phyloP scores from a whole-genome alignment of 495 filamentous ascomycete species.

The Neurospora sp. region DNA sequence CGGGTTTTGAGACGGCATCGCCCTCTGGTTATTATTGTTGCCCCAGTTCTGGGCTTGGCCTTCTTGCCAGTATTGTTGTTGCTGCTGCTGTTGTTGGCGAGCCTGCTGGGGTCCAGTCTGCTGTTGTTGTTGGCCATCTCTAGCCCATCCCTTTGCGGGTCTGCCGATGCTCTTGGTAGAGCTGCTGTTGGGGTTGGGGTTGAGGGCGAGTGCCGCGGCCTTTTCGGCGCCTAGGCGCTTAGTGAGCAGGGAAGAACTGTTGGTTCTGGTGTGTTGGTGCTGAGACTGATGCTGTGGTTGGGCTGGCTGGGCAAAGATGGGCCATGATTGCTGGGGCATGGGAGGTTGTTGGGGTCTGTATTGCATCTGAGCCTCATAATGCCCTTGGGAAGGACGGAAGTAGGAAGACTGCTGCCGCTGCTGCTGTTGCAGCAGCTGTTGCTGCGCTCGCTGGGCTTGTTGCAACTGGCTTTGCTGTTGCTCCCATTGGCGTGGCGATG shows the following conservation, averaged over 20 bases:
- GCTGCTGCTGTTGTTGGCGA: not conserved
- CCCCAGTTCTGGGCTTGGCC: slow-evolving; percentile 1
- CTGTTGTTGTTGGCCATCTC: slow-evolving; percentile 3
- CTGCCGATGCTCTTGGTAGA: not conserved
- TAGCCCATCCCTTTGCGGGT: slow-evolving; percentile 2
- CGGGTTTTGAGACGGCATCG: not conserved
- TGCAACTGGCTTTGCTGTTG: slow-evolving; percentile 2
- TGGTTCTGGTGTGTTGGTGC: slow-evolving; percentile 9
- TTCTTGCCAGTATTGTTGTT: slow-evolving; percentile 8
- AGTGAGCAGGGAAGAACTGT: slow-evolving; percentile 29
- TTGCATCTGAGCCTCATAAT: not conserved
- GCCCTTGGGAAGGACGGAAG: not conserved
- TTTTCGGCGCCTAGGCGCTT: slow-evolving; percentile 40
- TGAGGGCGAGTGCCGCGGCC: slow-evolving; percentile 30
- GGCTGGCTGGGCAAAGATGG: not conserved
- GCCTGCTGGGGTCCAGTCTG: not conserved
- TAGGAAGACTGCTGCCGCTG: not conserved
- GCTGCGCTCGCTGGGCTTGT: not conserved
- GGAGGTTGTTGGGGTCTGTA: not conserved
- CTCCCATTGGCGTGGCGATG: not conserved
- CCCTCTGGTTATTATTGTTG: not conserved
- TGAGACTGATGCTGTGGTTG: slow-evolving; percentile 4
- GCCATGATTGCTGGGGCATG: not conserved
- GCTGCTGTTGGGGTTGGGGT: not conserved
- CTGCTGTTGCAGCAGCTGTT: not conserved